phyloP scores from a whole-genome alignment of 257 asterid species.

The Jaltomata sinuosa region DNA sequence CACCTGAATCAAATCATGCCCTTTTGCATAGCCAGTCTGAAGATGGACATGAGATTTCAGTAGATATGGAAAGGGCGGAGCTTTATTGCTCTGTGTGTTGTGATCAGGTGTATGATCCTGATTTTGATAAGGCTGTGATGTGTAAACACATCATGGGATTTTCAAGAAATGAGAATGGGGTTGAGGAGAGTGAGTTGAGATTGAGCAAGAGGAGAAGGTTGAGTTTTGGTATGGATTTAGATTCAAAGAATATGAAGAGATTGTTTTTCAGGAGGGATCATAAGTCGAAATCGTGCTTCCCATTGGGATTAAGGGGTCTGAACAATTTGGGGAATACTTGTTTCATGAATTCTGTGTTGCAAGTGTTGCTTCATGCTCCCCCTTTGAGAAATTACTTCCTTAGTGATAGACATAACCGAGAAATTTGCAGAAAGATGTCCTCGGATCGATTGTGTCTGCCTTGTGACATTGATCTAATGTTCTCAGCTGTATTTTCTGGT shows the following conservation, averaged over 20 bases:
- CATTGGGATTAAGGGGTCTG: constrained; percentile 76
- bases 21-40: constrained; percentile 39
- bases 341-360: constrained; percentile 89
- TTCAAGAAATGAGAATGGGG: constrained; percentile 24
- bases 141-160: constrained; percentile 45
- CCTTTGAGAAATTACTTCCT: constrained; percentile 84
- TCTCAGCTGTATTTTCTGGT: constrained; percentile 76
- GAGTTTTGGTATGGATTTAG: constrained; percentile 56
- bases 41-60: constrained; percentile 47
- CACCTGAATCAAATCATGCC: constrained; percentile 41
- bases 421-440: constrained; percentile 46
- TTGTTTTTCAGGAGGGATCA: constrained; percentile 42
- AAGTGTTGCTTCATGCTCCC: constrained; percentile 85
- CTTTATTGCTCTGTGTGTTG: constrained; percentile 67
- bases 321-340: constrained; percentile 86
- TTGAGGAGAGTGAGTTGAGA: constrained; percentile 16
- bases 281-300: constrained; percentile 62
- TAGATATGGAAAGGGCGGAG: constrained; percentile 66
- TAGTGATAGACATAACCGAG: constrained; percentile 77
- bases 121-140: constrained; percentile 57
- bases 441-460: constrained; percentile 60
- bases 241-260: constrained; percentile 29
- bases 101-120: constrained; percentile 79
- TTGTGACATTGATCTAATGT: constrained; percentile 91
- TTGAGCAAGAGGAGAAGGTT: constrained; percentile 61